Base-by-base conservation (phyloP, 1,284 basidiomycete genomes). In the Cryptococcus amylolentus region DNA sequence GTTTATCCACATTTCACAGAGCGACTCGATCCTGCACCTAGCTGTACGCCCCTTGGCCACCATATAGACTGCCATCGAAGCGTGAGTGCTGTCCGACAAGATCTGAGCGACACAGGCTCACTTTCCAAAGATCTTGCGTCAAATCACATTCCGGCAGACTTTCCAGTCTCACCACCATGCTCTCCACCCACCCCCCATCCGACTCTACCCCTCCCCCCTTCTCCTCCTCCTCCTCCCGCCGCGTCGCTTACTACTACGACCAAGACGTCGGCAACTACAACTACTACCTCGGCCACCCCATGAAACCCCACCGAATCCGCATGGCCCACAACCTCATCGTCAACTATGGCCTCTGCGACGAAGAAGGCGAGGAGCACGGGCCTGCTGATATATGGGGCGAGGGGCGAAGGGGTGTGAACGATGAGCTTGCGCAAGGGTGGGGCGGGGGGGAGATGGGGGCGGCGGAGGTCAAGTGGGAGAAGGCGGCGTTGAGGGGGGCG, bases 271-370 rank as follows among this genome's bases (percentile, higher is more conserved):
- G 76, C 20, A 77, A 77, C 57, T 77, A 75, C 63, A 89, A 88
- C 13, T 96, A 94, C 73, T 91, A 91, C 47, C 81, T 88, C 40
- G 88, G 88, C 2, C 91, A 95, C 68, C 88, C 88, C 39, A 96
- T 97, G 91, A 96, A 96, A 77, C 94, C 94, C 0, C 91, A 94
- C 72, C 83, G 93, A 47, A 93, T 96, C 80, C 83, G 87, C 45
- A 88, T 97, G 77, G 90, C 94, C 0, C 92, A 98, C 75, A 91
- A 95, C 67, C 81, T 98, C 54, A 86, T 98, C 49, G 84, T 86
- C 31, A 89, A 90, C 51, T 98, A 98, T 67, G 88, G 87, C 13
- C 88, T 98, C 8, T 71, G 70, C 51, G 72, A 75, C 45, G 72
- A 73, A 49, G 55, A 61, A 20, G 49, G 49, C 16, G 12, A 26